Evolutionary conservation across 2,329 filamentous ascomycete genomes (phyloP).

Genomic region (Microdochium paspali): DNA sequence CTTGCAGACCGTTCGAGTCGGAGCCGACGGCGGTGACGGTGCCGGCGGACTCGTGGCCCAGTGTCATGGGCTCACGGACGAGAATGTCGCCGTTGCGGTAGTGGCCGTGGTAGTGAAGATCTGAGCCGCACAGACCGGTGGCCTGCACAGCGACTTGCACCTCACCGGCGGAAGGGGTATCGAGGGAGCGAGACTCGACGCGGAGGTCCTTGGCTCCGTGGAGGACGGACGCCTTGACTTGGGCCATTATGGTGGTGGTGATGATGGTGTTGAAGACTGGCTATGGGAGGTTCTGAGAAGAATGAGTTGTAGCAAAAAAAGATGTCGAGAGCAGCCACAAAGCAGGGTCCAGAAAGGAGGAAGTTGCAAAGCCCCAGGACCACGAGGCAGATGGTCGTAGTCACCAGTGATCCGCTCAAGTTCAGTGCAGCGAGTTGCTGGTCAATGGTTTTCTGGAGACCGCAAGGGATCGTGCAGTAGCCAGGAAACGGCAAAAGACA

Average conservation of each 20-base stretch:
- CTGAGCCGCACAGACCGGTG: slow-evolving; percentile 59
- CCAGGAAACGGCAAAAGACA: no score
- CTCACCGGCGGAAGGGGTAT: slow-evolving; percentile 43
- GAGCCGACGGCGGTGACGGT: slow-evolving; percentile 51
- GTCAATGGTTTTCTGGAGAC: no score
- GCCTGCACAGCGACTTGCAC: slow-evolving; percentile 52
- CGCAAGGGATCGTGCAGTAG: no score
- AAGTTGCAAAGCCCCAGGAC: no score
- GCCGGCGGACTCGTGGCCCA: slow-evolving; percentile 64
- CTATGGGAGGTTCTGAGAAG: no score
- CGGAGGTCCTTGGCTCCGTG: slow-evolving; percentile 40
- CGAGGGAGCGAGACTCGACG: slow-evolving; percentile 42
- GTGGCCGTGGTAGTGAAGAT: slow-evolving; percentile 58
- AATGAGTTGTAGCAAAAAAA: no score
- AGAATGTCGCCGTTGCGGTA: slow-evolving; percentile 57
- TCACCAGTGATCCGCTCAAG: no score
- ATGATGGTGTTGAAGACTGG: neutral
- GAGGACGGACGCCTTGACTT: slow-evolving; percentile 43
- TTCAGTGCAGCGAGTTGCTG: no score
- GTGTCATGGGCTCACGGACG: slow-evolving; percentile 41
- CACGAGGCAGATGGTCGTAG: no score
- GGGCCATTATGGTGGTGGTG: slow-evolving; percentile 4
- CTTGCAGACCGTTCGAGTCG: slow-evolving; percentile 40
- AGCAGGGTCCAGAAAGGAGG: no score
- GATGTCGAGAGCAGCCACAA: no score